Evolutionary conservation across 1,139 yeast species (phyloP).

Genomic region (Debaryomyces sp.): DNA sequence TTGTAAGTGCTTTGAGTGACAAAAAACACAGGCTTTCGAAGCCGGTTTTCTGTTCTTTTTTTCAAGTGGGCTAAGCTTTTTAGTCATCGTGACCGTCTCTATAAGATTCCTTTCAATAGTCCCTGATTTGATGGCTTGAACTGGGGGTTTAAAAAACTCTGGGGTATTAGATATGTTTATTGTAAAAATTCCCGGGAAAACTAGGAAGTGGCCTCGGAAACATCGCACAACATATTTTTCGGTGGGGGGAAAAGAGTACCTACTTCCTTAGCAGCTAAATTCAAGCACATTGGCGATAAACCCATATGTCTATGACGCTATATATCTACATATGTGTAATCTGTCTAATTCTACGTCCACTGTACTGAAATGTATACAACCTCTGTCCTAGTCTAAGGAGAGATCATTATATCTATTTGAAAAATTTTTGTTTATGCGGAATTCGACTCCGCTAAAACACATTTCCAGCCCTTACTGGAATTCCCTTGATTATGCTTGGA

Average conservation of each 20-base stretch:
- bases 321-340: too few species aligned
- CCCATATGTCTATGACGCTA: too few species aligned
- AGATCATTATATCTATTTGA: neutral
- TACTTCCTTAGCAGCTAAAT: neutral
- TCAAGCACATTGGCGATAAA: neutral
- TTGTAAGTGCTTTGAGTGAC: constrained; percentile 72
- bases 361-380: too few species aligned
- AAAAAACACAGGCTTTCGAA: constrained; percentile 67
- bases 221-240: neutral
- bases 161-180: constrained; percentile 10
- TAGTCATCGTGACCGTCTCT: constrained; percentile 51
- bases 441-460: neutral
- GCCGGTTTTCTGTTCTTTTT: constrained; percentile 62
- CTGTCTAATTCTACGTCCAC: too few species aligned
- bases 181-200: constrained; percentile 4
- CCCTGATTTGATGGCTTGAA: neutral
- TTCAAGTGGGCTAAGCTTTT: constrained; percentile 54
- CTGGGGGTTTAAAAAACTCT: constrained; percentile 6
- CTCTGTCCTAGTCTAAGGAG: too few species aligned
- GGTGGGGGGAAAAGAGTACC: neutral
- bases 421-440: neutral
- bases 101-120: neutral
- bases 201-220: constrained; percentile 3
- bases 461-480: neutral
- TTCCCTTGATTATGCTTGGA: neutral